These are phyloP conservation scores for Saururus chinensis DNA, from an alignment of 164 flowering plant species.

Conservation along the genomic window DNA sequence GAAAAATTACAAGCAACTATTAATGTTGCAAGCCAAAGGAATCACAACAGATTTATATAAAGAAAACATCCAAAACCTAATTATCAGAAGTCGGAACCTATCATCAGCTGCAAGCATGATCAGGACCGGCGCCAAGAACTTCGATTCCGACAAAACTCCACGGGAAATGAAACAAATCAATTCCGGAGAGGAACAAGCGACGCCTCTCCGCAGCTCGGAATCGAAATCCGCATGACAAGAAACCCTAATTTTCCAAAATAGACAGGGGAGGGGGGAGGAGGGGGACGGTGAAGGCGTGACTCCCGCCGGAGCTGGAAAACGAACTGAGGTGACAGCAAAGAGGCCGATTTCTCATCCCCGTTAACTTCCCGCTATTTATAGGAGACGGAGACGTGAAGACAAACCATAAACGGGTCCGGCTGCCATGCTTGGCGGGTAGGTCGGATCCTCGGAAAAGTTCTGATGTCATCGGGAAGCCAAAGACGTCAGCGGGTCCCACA, in stretches of 20 bases:
- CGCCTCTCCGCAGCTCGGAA: not conserved
- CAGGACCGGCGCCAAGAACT: not conserved
- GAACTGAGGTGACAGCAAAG: not conserved
- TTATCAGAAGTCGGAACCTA: not conserved
- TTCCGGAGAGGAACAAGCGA: not conserved
- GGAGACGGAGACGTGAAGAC: no score
- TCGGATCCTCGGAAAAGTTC: no score
- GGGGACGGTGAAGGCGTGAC: no score
- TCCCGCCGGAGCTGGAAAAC: not conserved
- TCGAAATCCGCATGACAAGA: not conserved
- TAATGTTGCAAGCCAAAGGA: no score
- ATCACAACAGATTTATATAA: no score
- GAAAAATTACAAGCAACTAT: no score
- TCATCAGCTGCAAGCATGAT: not conserved
- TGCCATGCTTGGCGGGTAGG: no score
- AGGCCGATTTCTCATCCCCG: no score
- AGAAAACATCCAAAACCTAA: not conserved
- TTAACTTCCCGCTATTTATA: no score
- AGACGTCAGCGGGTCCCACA: no score
- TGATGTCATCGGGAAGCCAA: no score
- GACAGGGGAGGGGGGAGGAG: not conserved
- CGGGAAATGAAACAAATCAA: not conserved
- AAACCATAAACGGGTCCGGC: no score
- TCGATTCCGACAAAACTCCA: not conserved
- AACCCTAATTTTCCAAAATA: not conserved